Evolutionary conservation across 768 basidiomycete species (phyloP).

Genomic region (Boletus tylopilopsis): DNA sequence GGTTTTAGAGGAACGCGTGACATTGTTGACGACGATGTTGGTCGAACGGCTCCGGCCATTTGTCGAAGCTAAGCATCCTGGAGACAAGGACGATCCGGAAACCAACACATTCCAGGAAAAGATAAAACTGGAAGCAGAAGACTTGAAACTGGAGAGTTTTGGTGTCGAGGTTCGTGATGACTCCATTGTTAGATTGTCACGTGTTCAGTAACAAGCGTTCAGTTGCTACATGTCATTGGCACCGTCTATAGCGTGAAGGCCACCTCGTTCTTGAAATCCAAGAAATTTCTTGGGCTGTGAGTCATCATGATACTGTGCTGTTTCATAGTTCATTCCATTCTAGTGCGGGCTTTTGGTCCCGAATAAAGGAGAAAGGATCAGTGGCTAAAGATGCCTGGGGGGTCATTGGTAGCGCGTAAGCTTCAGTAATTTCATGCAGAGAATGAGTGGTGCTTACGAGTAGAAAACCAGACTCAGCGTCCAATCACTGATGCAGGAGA

Average conservation of each 20-base stretch:
- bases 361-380: slow-evolving; percentile 90
- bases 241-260: slow-evolving; percentile 93
- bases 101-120: slow-evolving; percentile 71
- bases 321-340: slow-evolving; percentile 6
- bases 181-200: not conserved
- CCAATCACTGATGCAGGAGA: slow-evolving; percentile 52
- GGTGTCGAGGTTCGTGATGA: slow-evolving; percentile 75
- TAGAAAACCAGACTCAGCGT: slow-evolving; percentile 25
- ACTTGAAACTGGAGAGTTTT: slow-evolving; percentile 95
- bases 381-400: slow-evolving; percentile 97
- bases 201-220: slow-evolving; percentile 1
- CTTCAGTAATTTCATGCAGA: slow-evolving; percentile 29
- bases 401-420: slow-evolving; percentile 92
- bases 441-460: slow-evolving; percentile 62
- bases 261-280: slow-evolving; percentile 85
- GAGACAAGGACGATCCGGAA: slow-evolving; percentile 78
- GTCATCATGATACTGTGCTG: slow-evolving; percentile 28
- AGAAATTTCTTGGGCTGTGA: slow-evolving; percentile 87
- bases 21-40: slow-evolving; percentile 72
- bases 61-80: slow-evolving; percentile 85
- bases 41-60: slow-evolving; percentile 84
- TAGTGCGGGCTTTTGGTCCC: slow-evolving; percentile 88
- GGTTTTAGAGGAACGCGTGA: slow-evolving; percentile 75
- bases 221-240: slow-evolving; percentile 89
- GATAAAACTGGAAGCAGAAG: slow-evolving; percentile 84